phyloP scores from a whole-genome alignment of 2,329 filamentous ascomycete species.

The Botrytis deweyae region DNA sequence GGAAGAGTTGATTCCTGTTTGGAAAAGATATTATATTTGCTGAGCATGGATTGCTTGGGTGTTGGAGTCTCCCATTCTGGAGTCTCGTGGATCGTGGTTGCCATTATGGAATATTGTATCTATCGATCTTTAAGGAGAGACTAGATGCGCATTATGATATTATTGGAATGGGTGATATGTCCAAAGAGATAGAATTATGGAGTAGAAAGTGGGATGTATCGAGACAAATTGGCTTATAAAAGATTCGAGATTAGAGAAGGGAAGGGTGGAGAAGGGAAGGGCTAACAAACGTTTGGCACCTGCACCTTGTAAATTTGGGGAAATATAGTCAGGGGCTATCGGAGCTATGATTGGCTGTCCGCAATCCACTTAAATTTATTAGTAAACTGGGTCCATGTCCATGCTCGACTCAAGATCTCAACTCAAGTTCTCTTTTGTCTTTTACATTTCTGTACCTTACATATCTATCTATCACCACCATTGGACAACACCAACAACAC shows the following conservation, averaged over 20 bases:
- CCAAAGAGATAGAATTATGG: not conserved
- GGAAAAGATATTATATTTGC: conserved; percentile 23
- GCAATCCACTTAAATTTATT: not conserved
- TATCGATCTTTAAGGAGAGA: not conserved
- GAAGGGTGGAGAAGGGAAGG: not conserved
- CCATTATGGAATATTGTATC: conserved; percentile 20
- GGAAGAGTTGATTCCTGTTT: conserved; percentile 19
- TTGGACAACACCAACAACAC: not conserved
- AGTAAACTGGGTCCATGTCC: not conserved
- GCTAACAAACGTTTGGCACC: not conserved
- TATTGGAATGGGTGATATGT: not conserved
- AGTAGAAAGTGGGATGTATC: conserved; percentile 1
- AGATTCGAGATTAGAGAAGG: not conserved
- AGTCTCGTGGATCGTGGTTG: conserved; percentile 27
- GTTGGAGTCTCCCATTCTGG: conserved; percentile 34
- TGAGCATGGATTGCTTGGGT: conserved; percentile 23
- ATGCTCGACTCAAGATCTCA: not conserved
- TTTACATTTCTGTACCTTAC: not conserved
- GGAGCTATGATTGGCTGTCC: not conserved
- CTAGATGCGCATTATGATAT: conserved; percentile 1
- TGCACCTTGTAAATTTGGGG: conserved; percentile 4
- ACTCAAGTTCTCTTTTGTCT: too few relatives aligned
- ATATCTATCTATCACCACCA: not conserved
- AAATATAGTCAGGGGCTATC: not conserved
- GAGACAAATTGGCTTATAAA: not conserved